Evolutionary conservation across 306 rosid genomes (phyloP), one percentile per base, ranked within the genome.

Genomic region (Pyrus pyrifolia): DNA sequence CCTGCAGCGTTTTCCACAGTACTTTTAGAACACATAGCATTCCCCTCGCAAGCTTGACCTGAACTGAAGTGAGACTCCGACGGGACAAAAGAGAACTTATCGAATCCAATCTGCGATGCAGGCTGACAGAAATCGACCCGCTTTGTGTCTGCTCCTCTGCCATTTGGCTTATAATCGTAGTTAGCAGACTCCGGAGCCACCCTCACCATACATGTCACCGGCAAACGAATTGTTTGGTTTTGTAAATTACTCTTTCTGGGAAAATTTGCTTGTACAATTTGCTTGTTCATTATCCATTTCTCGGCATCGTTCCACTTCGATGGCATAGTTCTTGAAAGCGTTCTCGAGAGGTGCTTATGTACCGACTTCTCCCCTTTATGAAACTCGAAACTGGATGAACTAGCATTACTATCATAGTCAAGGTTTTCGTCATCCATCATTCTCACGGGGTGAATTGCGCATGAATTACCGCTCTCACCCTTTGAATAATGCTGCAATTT

Each of bases 231-330:
- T 17, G 88, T 78, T 69, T 79, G 94, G 89, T 75, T 78, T 73
- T 86, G 96, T 42, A 71, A 73, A 60, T 25, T 55, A 68, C 79
- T 83, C 88, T 86, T 94, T 75, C 92, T 93, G 2, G 72, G 78
- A 76, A 79, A 35, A 70, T 80, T 76, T 6, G 77, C 76, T 68
- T 85, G 97, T 5, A 68, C 75, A 45, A 70, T 83, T 69, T 90
- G 95, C 87, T 92, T 86, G 70, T 65, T 90, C 90, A 94, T 83
- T 80, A 94, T 91, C 98, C 98, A 92, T 81, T 94, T 94, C 82
- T 92, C 98, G 0, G 98, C 98, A 74, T 94, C 98, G 4, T 94
- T 90, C 98, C 98, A 94, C 88, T 94, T 94, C 0, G 96, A 94
- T 42, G 98, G 87, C 68, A 94, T 89, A 4, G 97, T 97, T 69